Evolutionary conservation across 345 rosid genomes (phyloP), one percentile per base, ranked within the genome.

Genomic region (Nephelium lappaceum): DNA sequence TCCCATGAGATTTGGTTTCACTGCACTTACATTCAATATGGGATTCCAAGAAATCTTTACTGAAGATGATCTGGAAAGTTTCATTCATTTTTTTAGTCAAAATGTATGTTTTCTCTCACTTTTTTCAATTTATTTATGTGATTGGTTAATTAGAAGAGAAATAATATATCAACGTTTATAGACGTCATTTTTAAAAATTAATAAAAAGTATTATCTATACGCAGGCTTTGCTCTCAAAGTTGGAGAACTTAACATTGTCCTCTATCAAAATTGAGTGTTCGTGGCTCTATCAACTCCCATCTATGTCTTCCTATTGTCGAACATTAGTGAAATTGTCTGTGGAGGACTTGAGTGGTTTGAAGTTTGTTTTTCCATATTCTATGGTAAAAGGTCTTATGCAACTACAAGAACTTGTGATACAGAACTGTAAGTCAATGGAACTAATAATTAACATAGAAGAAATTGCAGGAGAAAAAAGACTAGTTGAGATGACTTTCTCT

Each of bases 211-310:
- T 31, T 31, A 31, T 31, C 36, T 31, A 31, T 31, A 4, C 42
- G 0, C 38, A 80, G 78, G 57, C 49, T 10, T 3, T 24, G 19
- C 23, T 74, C 10, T 71, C 75, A 3, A 61, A 38, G 11, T 36
- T 79, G 51, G 71, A 79, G 69, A 24, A 66, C 12, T 19, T 79
- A 25, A 19, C 8, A 27, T 18, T 73, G 4, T 8, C 0, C 5
- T 36, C 15, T 51, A 43, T 5, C 25, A 51, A 11, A 11, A 79
- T 67, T 24, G 24, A 65, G 21, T 53, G 63, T 23, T 8, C 67
- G 67, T 66, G 77, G 69, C 16, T 57, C 8, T 24, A 73, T 47
- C 77, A 71, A 18, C 45, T 55, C 19, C 72, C 16, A 2, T 10
- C 3, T 36, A 31, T n/a, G 6, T 72, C n/a, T 21, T 58, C 9